These are phyloP conservation scores for Amanita subjunquillea DNA, from an alignment of 768 basidiomycete genomes.

Conservation along the genomic window DNA sequence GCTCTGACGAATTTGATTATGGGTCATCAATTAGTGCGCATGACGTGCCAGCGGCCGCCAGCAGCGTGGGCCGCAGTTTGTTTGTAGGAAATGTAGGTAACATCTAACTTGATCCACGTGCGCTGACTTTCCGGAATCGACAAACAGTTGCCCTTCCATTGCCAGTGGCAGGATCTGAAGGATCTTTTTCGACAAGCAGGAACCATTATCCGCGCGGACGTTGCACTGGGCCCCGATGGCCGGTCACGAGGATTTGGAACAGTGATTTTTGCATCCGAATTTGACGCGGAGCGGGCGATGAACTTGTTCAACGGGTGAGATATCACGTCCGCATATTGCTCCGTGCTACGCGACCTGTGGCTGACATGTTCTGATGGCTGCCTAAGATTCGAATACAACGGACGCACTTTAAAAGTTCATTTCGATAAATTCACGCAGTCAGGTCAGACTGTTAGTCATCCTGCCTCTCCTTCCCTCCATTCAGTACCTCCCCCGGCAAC, in stretches of 20 bases:
- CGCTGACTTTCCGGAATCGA: not conserved
- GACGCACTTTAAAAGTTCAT: conserved; percentile 80
- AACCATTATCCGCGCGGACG: conserved; percentile 83
- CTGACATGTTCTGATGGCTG: conserved; percentile 1
- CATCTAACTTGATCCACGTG: conserved; percentile 5
- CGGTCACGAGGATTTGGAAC: conserved; percentile 90
- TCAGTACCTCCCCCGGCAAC: conserved; percentile 5
- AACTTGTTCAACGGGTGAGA: conserved; percentile 81
- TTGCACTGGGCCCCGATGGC: conserved; percentile 80
- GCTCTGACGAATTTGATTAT: conserved; percentile 17
- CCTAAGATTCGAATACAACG: conserved; percentile 77
- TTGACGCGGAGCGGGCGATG: conserved; percentile 78
- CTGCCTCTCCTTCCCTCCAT: conserved; percentile 14
- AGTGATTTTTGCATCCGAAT: conserved; percentile 75
- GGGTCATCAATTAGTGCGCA: conserved; percentile 6
- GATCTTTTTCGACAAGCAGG: conserved; percentile 91
- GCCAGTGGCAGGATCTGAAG: conserved; percentile 97
- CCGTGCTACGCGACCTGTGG: not conserved
- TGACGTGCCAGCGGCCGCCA: conserved; percentile 12
- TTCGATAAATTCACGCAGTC: conserved; percentile 70
- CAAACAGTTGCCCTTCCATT: conserved; percentile 77
- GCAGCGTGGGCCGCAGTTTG: conserved; percentile 39
- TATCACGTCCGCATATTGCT: not conserved
- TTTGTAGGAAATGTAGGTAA: conserved; percentile 83
- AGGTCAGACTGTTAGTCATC: conserved; percentile 11